phyloP scores from a whole-genome alignment of 768 basidiomycete species.

The Myochromella boudieri region DNA sequence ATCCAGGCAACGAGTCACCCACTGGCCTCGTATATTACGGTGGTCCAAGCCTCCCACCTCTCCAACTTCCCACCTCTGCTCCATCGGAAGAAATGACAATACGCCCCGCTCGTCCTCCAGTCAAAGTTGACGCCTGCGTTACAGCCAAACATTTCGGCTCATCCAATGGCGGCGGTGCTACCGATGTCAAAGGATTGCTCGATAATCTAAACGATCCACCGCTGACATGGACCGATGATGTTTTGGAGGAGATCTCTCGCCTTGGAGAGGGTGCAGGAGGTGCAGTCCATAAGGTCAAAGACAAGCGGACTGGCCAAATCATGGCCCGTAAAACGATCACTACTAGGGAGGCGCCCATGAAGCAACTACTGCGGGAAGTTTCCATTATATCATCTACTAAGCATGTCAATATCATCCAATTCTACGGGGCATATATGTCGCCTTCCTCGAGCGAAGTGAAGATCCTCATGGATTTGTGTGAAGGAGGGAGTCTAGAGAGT shows the following conservation, averaged over 20 bases:
- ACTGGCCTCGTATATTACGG: constrained; percentile 42
- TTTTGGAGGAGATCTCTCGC: constrained; percentile 73
- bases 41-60: constrained; percentile 31
- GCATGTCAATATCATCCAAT: constrained; percentile 86
- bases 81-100: constrained; percentile 43
- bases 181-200: constrained; percentile 38
- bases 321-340: constrained; percentile 97
- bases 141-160: constrained; percentile 27
- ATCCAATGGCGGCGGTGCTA: constrained; percentile 31
- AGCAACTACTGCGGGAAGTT: constrained; percentile 91
- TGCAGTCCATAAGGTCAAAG: constrained; percentile 91
- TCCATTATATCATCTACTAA: constrained; percentile 83
- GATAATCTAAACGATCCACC: constrained; percentile 31
- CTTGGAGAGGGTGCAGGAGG: constrained; percentile 97
- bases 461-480: constrained; percentile 89
- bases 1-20: constrained; percentile 26
- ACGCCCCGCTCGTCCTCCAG: constrained; percentile 29
- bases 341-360: constrained; percentile 85
- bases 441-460: constrained; percentile 90
- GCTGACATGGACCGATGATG: constrained; percentile 61
- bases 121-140: constrained; percentile 24
- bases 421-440: constrained; percentile 90
- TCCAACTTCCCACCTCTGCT: constrained; percentile 21
- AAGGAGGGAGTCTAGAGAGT: constrained; percentile 87
- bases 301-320: constrained; percentile 73